Evolutionary conservation across 371 early-diverging fungal genomes (phyloP).

Genomic region (Caulochytrium protostelioides): DNA sequence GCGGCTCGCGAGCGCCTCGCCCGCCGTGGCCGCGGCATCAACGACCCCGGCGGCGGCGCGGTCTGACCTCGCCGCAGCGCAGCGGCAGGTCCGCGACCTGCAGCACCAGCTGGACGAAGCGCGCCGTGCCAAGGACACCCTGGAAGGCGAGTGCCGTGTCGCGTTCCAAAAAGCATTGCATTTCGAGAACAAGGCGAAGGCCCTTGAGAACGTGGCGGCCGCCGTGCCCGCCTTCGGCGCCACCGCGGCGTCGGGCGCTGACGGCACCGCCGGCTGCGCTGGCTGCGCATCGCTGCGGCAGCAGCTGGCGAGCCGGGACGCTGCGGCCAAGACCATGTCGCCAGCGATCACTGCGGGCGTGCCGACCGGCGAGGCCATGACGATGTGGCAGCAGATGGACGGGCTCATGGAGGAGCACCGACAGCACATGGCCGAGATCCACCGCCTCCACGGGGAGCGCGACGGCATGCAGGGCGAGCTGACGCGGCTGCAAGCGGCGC

Average conservation of each 20-base stretch:
- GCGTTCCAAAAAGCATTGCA: too few relatives aligned
- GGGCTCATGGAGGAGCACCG: constrained; percentile 36
- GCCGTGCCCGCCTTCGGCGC: too few relatives aligned
- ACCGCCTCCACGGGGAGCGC: constrained; percentile 41
- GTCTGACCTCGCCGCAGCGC: constrained; percentile 10
- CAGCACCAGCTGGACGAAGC: constrained; percentile 18
- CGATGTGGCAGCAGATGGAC: constrained; percentile 21
- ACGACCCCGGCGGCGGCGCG: constrained; percentile 8
- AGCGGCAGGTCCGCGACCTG: constrained; percentile 19
- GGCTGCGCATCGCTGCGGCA: too few relatives aligned
- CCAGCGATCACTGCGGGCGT: too few relatives aligned
- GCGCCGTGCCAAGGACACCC: constrained; percentile 9
- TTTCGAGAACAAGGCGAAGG: too few relatives aligned
- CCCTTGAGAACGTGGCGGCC: too few relatives aligned
- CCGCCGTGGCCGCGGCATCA: constrained; percentile 20
- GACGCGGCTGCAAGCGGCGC: constrained; percentile 29
- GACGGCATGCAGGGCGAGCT: constrained; percentile 30
- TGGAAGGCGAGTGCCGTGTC: too few relatives aligned
- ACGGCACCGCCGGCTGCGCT: too few relatives aligned
- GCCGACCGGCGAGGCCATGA: too few relatives aligned
- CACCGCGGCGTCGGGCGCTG: too few relatives aligned
- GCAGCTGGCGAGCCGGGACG: too few relatives aligned
- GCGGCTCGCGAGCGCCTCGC: constrained; percentile 5
- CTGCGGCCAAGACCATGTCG: too few relatives aligned
- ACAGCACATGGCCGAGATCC: constrained; percentile 36